Evolutionary conservation across 345 rosid genomes (phyloP), one percentile per base, ranked within the genome.

Genomic region (Clausena lansium): DNA sequence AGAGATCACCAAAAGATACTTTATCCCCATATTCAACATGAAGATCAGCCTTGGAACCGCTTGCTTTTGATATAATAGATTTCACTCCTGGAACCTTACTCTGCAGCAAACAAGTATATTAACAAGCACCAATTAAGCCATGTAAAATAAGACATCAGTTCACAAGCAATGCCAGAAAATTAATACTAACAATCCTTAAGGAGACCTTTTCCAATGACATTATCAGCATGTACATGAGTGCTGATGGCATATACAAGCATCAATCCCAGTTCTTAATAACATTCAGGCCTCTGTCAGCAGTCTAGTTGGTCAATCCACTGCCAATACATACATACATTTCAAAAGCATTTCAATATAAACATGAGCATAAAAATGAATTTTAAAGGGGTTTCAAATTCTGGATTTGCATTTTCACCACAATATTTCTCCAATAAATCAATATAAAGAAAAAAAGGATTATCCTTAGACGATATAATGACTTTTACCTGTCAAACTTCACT

Each of bases 141-240:
- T 17, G 20, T 27, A 10, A 22, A 57, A 69, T 9, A 59, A 41
- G 45, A 54, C 35, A 67, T 19, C 47, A 17, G 11, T 35, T 66
- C 35, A 28, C 27, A 75, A 63, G 41, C 61, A 63, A 75, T 28
- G 41, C 61, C 41, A 47, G 17, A 39, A 58, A 76, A 52, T 25
- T 14, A 54, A 67, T 13, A 68, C 4, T 32, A 50, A 35, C 19
- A 24, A 54, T 93, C 99, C 98, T 91, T 93, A 45, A 95, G 82
- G 77, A 92, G 88, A 55, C 96, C 97, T 58, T 96, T 87, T 33
- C 99, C 97, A n/a, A 95, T 95, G 47, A 95, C 87, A 85, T 95
- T 98, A 86, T 95, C 99, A 47, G 99, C 99, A 85, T 95, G 99
- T 11, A 93, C 98, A 85, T 93, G 98, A 39, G 99, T 95, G 90